A percentile compares a stretch with the other conserved stretches of the same genome.
These are phyloP conservation scores for Astrephomene gubernaculifera DNA, from an alignment of 139 green algal species.

Conservation along the genomic window DNA sequence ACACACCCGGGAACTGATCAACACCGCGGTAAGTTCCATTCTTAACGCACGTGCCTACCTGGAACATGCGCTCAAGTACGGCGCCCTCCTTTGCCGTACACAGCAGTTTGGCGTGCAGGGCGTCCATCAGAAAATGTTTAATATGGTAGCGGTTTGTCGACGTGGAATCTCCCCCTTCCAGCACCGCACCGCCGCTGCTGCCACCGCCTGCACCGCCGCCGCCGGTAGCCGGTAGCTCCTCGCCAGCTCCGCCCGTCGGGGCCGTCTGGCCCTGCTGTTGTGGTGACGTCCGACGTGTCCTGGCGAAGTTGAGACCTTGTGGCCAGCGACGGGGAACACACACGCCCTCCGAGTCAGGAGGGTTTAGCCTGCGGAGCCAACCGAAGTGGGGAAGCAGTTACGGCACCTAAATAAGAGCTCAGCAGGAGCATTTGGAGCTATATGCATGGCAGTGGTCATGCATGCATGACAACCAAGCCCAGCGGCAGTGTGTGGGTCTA, in stretches of 20 bases:
- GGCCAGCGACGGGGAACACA: not conserved
- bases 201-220: not conserved
- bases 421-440: not conserved
- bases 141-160: not conserved
- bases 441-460: not conserved
- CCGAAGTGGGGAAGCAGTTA: not conserved
- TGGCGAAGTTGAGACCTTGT: not conserved
- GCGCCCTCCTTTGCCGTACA: not conserved
- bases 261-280: not conserved
- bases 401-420: not conserved
- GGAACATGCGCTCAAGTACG: conserved; percentile 13
- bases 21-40: not conserved
- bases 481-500: not conserved
- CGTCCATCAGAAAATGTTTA: conserved; percentile 6
- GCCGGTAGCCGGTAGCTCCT: not conserved
- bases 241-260: not conserved
- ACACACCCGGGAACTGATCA: too few species aligned
- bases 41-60: conserved; percentile 8
- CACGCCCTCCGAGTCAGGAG: not conserved
- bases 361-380: not conserved
- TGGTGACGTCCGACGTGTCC: not conserved
- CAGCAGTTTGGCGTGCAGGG: conserved; percentile 9
- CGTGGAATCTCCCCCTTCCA: not conserved
- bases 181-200: not conserved
- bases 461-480: not conserved